These are phyloP conservation scores for Stylosanthes scabra DNA, from an alignment of 331 rosid species.

Conservation along the genomic window DNA sequence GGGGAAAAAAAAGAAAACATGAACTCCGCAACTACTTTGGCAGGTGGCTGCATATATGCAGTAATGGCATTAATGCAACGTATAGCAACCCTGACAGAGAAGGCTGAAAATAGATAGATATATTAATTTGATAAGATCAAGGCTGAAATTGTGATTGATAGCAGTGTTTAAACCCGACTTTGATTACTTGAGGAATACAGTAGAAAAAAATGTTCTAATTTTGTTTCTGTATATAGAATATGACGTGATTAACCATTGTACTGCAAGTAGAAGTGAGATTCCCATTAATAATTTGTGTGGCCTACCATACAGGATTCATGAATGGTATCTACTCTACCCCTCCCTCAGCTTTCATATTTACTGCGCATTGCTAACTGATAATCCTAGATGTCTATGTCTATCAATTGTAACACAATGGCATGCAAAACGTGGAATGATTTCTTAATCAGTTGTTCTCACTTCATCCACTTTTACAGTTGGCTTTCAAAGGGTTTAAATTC, in stretches of 20 bases:
- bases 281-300: conserved; percentile 34
- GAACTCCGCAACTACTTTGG: background rate
- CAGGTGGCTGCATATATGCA: background rate
- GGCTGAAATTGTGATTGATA: conserved; percentile 1
- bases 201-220: too few relatives aligned
- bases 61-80: background rate
- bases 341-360: background rate
- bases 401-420: background rate
- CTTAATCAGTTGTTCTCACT: background rate
- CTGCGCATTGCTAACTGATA: background rate
- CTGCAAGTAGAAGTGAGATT: conserved; percentile 33
- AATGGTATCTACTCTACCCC: conserved; percentile 22
- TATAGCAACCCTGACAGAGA: background rate
- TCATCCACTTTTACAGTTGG: background rate
- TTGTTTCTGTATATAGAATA: background rate
- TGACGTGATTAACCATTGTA: conserved; percentile 32
- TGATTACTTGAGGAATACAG: conserved; percentile 10
- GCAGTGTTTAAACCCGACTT: conserved; percentile 15
- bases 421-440: background rate
- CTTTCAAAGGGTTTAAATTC: background rate
- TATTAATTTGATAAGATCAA: too few relatives aligned
- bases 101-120: background rate
- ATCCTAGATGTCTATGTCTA: background rate
- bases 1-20: background rate
- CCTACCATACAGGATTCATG: conserved; percentile 38